phyloP scores from a whole-genome alignment of 2,329 filamentous ascomycete genomes.

The Pseudopyricularia cyperi region DNA sequence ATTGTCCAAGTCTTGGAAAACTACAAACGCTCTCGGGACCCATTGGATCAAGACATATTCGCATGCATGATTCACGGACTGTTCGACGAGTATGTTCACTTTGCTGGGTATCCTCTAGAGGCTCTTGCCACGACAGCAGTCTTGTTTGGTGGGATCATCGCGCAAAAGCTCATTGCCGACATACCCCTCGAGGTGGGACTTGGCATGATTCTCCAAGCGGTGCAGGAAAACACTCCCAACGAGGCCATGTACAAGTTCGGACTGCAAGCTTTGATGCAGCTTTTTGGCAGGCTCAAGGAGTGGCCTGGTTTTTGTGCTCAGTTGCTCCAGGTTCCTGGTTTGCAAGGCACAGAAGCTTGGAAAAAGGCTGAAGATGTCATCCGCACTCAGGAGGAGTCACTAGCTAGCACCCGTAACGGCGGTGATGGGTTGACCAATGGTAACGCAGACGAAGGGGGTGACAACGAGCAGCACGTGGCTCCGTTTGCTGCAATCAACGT shows the following conservation, averaged over 20 bases:
- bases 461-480: constrained; percentile 46
- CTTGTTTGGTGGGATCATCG: constrained; percentile 91
- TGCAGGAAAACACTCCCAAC: constrained; percentile 70
- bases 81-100: constrained; percentile 95
- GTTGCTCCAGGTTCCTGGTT: constrained; percentile 65
- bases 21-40: constrained; percentile 78
- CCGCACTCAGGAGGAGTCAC: constrained; percentile 50
- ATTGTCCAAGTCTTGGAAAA: constrained; percentile 74
- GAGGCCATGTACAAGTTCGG: constrained; percentile 98
- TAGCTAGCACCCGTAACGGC: constrained; percentile 38
- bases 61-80: constrained; percentile 97
- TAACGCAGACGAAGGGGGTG: constrained; percentile 47
- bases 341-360: constrained; percentile 76
- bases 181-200: constrained; percentile 88
- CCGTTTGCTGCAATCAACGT: constrained; percentile 70
- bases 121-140: constrained; percentile 92
- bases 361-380: constrained; percentile 73
- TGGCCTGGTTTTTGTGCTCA: constrained; percentile 94
- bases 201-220: constrained; percentile 94
- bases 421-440: constrained; percentile 55
- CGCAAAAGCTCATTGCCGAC: constrained; percentile 79
- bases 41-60: constrained; percentile 85
- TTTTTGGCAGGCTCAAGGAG: constrained; percentile 70
- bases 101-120: constrained; percentile 90
- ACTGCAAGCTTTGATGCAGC: constrained; percentile 82